phyloP scores from a whole-genome alignment of 2,329 filamentous ascomycete species.

The Pseudogymnoascus verrucosus region DNA sequence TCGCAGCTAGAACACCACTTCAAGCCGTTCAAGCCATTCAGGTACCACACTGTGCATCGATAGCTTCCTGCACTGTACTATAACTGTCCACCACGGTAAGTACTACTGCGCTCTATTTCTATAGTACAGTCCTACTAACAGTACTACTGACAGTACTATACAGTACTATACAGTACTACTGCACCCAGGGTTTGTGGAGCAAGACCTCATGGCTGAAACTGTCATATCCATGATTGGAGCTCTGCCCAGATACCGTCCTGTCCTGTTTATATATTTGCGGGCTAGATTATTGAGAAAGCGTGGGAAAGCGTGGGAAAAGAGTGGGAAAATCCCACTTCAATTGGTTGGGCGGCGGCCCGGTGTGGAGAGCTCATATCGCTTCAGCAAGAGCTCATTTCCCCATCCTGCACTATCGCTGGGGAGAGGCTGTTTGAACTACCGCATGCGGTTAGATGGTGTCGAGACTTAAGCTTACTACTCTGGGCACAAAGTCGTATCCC shows the following conservation, averaged over 20 bases:
- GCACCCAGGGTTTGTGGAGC: neutral
- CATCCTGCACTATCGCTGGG: conserved; percentile 5
- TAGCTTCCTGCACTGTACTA: neutral
- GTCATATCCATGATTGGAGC: conserved; percentile 5
- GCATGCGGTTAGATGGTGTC: neutral
- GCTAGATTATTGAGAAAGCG: neutral
- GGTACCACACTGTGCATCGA: neutral
- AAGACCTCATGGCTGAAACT: conserved; percentile 1
- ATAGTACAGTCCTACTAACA: neutral
- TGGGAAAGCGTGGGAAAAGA: neutral
- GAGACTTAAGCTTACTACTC: conserved; percentile 3
- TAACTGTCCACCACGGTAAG: neutral
- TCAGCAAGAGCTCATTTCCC: conserved; percentile 9
- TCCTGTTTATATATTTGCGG: neutral
- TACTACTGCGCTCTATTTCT: neutral
- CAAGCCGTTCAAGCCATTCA: neutral
- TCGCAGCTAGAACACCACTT: neutral
- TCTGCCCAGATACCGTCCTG: neutral
- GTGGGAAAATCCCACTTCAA: neutral
- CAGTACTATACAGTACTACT: neutral
- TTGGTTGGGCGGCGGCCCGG: conserved; percentile 2
- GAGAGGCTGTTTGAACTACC: conserved; percentile 8
- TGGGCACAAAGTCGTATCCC: neutral
- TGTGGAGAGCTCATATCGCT: conserved; percentile 10
- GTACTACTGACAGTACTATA: no score